A percentile compares a stretch with the other conserved stretches of the same genome.
Evolutionary conservation across 306 rosid species (phyloP).

Genomic region (Castanea sativa): DNA sequence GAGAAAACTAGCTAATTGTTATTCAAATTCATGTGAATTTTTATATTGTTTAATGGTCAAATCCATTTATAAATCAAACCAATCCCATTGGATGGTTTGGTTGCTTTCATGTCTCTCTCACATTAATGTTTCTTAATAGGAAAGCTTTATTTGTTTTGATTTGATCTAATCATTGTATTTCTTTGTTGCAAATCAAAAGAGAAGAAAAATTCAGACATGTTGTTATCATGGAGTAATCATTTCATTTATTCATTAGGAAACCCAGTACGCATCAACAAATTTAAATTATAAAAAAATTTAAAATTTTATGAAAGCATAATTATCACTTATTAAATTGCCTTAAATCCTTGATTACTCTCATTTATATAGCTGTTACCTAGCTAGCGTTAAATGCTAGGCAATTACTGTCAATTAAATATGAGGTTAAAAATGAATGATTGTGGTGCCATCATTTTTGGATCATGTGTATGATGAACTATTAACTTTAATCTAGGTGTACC

Average conservation of each 20-base stretch:
- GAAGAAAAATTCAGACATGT: too few relatives aligned
- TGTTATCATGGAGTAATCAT: too few relatives aligned
- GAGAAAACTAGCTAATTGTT: too few relatives aligned
- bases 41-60: too few relatives aligned
- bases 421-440: background rate
- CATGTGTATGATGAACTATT: background rate
- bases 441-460: background rate
- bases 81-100: background rate
- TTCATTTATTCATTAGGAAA: too few relatives aligned
- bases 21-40: too few relatives aligned
- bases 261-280: background rate
- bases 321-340: background rate
- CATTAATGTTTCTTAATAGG: background rate
- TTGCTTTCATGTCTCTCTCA: background rate
- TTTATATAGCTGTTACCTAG: background rate
- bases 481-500: background rate
- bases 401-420: background rate
- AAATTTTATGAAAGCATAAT: background rate
- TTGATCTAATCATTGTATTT: background rate
- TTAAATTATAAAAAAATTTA: background rate
- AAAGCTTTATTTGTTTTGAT: background rate
- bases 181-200: background rate
- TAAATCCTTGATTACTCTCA: background rate
- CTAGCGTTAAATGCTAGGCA: background rate
- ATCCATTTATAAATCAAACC: background rate